Conservation (phyloP, 2,329 filamentous ascomycete genomes). For the Colletotrichum lindemuthianum region DNA sequence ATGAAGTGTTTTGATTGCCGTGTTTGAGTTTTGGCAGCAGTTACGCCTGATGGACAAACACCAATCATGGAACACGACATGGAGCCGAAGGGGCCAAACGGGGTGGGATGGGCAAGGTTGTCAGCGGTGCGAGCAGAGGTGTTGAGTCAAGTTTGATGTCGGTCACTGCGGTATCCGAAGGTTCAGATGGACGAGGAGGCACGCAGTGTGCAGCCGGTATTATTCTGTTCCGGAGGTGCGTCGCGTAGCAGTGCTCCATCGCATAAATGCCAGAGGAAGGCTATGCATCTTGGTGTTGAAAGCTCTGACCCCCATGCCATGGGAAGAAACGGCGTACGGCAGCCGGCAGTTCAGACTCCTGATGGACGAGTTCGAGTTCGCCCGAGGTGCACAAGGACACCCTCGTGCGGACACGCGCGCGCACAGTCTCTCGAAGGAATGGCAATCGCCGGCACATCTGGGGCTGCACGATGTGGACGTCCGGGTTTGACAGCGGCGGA, state of each 20-base stretch:
- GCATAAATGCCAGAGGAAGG: not conserved
- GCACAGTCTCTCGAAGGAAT: constrained; percentile 28
- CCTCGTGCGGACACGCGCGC: constrained; percentile 9
- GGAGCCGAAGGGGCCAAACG: constrained; percentile 5
- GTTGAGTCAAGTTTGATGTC: constrained; percentile 15
- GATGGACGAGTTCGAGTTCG: too few relatives aligned
- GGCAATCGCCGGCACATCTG: constrained; percentile 24
- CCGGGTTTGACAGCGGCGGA: constrained; percentile 14
- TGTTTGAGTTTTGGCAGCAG: constrained; percentile 15
- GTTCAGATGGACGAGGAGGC: too few relatives aligned
- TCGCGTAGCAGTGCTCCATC: not conserved
- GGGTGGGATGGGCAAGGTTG: constrained; percentile 5
- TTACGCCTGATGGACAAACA: constrained; percentile 18
- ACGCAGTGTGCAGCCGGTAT: too few relatives aligned
- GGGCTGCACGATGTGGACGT: constrained; percentile 9
- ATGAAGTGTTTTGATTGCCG: not conserved
- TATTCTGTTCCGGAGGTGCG: not conserved
- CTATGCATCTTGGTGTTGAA: not conserved
- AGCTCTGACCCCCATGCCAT: constrained; percentile 20
- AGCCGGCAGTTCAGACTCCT: constrained; percentile 23
- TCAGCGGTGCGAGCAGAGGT: not conserved
- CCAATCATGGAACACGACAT: constrained; percentile 3
- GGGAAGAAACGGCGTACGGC: constrained; percentile 14
- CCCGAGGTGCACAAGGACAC: not conserved
- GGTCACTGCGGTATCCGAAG: too few relatives aligned